Conservation (phyloP, 805 yeast genomes). For the Ogataea methanolica region DNA sequence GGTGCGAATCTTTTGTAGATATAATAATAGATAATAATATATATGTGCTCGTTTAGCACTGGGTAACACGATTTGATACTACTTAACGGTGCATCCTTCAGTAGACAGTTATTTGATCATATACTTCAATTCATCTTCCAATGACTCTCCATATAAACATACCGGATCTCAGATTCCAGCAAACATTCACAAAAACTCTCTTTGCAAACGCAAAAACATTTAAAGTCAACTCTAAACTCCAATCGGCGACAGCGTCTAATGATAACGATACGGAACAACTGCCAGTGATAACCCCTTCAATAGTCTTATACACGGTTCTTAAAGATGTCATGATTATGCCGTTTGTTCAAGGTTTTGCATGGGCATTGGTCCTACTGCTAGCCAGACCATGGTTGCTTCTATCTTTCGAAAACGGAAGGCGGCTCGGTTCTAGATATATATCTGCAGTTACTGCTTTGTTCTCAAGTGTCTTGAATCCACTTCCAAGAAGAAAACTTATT, state of each 20-base stretch:
- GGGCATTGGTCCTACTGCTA: slow-evolving; percentile 33
- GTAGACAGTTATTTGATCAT: not conserved
- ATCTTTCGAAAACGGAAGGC: slow-evolving; percentile 20
- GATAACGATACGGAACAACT: slow-evolving; percentile 3
- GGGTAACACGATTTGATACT: too few species aligned
- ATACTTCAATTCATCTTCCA: not conserved
- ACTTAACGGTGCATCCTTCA: too few species aligned
- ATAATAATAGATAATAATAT: too few species aligned
- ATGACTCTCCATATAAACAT: slow-evolving; percentile 20
- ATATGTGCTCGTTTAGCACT: too few species aligned
- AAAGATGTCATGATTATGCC: slow-evolving; percentile 56
- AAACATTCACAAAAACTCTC: slow-evolving; percentile 47
- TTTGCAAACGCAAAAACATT: slow-evolving; percentile 16
- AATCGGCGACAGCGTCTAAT: slow-evolving; percentile 3
- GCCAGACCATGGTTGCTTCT: slow-evolving; percentile 32
- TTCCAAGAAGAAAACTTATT: slow-evolving; percentile 3
- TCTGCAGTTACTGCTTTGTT: slow-evolving; percentile 8
- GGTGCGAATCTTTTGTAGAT: too few species aligned
- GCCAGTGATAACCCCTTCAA: slow-evolving; percentile 36
- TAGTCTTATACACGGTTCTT: slow-evolving; percentile 43
- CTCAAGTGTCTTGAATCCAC: slow-evolving; percentile 4
- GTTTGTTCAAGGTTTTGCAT: slow-evolving; percentile 49
- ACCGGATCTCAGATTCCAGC: slow-evolving; percentile 69
- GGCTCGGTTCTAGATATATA: slow-evolving; percentile 17
- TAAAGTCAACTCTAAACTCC: slow-evolving; percentile 10